Evolutionary conservation across 345 rosid species (phyloP), one percentile per base, ranked within the genome.

Genomic region (Eucalyptus viminalis): DNA sequence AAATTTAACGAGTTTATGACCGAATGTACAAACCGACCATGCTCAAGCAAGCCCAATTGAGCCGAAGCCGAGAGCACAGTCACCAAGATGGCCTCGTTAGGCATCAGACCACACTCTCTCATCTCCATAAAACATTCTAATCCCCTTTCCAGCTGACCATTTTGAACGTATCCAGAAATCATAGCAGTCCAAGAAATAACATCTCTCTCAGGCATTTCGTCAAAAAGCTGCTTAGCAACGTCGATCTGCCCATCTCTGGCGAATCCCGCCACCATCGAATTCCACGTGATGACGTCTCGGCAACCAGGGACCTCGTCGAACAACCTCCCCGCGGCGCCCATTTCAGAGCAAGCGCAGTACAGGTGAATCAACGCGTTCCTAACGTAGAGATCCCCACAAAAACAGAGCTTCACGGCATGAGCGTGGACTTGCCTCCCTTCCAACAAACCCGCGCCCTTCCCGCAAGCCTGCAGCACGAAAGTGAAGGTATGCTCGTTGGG

Each of bases 171-270:
- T 37, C 90, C 91, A 22, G 93, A 89, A 29, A 94, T 91, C 90
- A 94, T 81, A 25, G 95, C 91, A 50, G 93, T 92, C 96, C 95
- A 94, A 5, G 94, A 92, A 24, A 94, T 86, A 56, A 92, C 91
- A 91, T 91, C 91, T 89, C 91, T 88, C 31, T 76, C 45, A 47
- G 83, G 89, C 92, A 94, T 90, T 47, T 54, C 89, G 88, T 56
- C 47, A 86, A 93, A 94, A 93, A 93, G 85, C 53, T 56, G 91
- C 90, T 90, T 62, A 27, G 92, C 93, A 14, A 21, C 90, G 54
- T 69, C 87, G 51, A 92, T 89, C 89, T 86, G 88, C 21, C 92
- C 95, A 89, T 83, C 87, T 80, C 88, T 89, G 0, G 83, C 89
- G 56, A 2, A 21, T 2, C 85, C 85, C 1, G 29, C 85, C 47